A percentile compares a stretch with the other conserved stretches of the same genome.
These are phyloP conservation scores for Vaccinium myrtillus DNA, from an alignment of 148 eudicot species.

Conservation along the genomic window DNA sequence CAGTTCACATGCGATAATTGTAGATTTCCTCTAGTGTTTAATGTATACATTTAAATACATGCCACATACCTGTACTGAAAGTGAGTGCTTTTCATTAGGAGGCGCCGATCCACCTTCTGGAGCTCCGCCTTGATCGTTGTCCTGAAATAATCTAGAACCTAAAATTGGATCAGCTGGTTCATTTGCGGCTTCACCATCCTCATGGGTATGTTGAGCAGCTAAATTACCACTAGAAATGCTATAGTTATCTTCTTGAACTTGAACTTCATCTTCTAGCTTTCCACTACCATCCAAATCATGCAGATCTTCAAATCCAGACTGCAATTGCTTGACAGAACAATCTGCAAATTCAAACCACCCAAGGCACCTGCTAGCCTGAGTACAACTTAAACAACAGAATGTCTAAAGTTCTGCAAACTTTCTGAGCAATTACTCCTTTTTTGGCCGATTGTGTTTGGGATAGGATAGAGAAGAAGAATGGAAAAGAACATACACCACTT, in stretches of 20 bases:
- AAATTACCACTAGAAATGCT: slow-evolving; percentile 11
- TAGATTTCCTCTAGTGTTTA: background rate
- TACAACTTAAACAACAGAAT: background rate
- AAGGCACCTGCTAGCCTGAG: background rate
- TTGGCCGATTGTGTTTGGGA: background rate
- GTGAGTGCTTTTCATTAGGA: slow-evolving; percentile 35
- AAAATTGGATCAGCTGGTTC: slow-evolving; percentile 16
- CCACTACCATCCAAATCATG: background rate
- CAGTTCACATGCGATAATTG: background rate
- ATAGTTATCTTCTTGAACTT: slow-evolving; percentile 14
- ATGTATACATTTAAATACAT: background rate
- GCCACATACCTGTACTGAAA: slow-evolving; percentile 32
- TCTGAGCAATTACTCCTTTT: background rate
- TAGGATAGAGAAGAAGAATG: background rate
- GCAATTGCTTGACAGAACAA: background rate
- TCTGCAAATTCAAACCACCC: slow-evolving; percentile 20
- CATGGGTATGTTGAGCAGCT: slow-evolving; percentile 16
- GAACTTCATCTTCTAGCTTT: slow-evolving; percentile 11
- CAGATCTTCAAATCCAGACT: slow-evolving; percentile 15
- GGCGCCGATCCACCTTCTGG: slow-evolving; percentile 17
- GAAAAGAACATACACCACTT: background rate
- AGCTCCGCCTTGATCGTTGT: slow-evolving; percentile 15
- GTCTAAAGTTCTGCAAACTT: background rate
- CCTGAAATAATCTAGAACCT: slow-evolving; percentile 16
- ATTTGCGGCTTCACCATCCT: slow-evolving; percentile 18